Conservation (phyloP, 2,329 filamentous ascomycete genomes). For the Dendrostoma leiphaemia region DNA sequence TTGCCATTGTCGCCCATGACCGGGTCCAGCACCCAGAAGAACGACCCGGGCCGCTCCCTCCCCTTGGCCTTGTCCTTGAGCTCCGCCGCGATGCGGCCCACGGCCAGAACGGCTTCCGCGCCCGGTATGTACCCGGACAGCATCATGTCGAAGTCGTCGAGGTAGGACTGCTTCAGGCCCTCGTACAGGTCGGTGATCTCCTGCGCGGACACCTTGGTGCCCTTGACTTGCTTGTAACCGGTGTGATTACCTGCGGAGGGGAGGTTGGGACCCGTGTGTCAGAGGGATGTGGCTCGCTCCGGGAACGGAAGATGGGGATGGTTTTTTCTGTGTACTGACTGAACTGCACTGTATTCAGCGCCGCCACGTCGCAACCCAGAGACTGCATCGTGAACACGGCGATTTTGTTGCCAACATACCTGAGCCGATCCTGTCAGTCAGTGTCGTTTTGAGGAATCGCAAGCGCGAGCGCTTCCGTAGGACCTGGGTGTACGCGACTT, state of each 20-base stretch:
- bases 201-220: conserved; percentile 74
- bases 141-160: conserved; percentile 91
- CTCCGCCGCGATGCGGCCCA: conserved; percentile 81
- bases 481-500: conserved; percentile 18
- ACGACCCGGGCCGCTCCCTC: conserved; percentile 60
- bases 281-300: neutral
- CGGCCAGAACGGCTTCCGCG: conserved; percentile 77
- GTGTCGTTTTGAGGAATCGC: too few species aligned
- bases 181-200: conserved; percentile 84
- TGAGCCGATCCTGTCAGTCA: conserved; percentile 35
- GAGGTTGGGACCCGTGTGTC: neutral
- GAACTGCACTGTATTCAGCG: conserved; percentile 95
- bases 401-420: conserved; percentile 98
- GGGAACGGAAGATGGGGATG: neutral
- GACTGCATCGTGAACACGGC: conserved; percentile 93
- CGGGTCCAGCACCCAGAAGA: conserved; percentile 97
- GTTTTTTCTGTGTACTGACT: conserved; percentile 68
- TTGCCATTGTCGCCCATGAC: conserved; percentile 97
- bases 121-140: conserved; percentile 93
- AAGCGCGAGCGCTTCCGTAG: too few species aligned
- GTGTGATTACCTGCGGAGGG: conserved; percentile 80
- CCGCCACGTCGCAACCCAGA: conserved; percentile 88
- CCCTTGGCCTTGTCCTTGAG: conserved; percentile 64
- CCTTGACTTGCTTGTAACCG: conserved; percentile 85
- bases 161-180: conserved; percentile 77